These are phyloP conservation scores for Tympanopsis confertula DNA, from an alignment of 2,329 filamentous ascomycete genomes.

Conservation along the genomic window DNA sequence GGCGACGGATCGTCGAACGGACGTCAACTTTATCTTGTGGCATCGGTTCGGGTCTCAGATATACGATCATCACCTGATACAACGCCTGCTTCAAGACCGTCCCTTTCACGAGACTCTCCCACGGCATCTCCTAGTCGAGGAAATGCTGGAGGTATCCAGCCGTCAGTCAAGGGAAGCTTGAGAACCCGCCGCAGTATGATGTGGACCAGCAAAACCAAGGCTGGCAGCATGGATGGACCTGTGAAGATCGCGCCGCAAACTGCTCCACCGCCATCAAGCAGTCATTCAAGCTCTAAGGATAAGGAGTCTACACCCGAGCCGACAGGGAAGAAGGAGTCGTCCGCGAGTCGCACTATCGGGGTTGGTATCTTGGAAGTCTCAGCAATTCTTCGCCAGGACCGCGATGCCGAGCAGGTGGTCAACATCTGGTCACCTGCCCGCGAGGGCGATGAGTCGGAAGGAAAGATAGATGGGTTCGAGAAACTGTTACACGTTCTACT, in stretches of 20 bases:
- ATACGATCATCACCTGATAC: conserved; percentile 33
- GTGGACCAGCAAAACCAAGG: conserved; percentile 6
- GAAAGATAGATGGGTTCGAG: conserved; percentile 57
- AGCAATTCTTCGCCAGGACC: conserved; percentile 56
- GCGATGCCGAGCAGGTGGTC: conserved; percentile 65
- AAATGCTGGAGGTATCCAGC: not conserved
- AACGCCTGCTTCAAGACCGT: conserved; percentile 29
- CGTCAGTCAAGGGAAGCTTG: not conserved
- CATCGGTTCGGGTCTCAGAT: conserved; percentile 59
- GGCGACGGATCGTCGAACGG: conserved; percentile 50
- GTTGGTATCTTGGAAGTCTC: conserved; percentile 71
- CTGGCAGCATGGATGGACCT: conserved; percentile 4
- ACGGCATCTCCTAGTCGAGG: not conserved
- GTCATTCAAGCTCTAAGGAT: conserved; percentile 39
- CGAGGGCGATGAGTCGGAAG: conserved; percentile 41
- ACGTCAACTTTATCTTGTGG: conserved; percentile 70
- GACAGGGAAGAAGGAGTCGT: conserved; percentile 24
- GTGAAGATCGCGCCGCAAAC: not conserved
- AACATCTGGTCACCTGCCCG: conserved; percentile 63
- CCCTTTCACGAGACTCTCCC: conserved; percentile 11
- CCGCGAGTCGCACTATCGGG: conserved; percentile 58
- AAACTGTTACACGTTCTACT: conserved; percentile 63
- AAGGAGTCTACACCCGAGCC: conserved; percentile 23
- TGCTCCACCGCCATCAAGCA: conserved; percentile 25
- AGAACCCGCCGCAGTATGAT: conserved; percentile 1